Base-by-base conservation (phyloP, 192 early-diverging fungal species). In the Gaertneriomyces sp. region DNA sequence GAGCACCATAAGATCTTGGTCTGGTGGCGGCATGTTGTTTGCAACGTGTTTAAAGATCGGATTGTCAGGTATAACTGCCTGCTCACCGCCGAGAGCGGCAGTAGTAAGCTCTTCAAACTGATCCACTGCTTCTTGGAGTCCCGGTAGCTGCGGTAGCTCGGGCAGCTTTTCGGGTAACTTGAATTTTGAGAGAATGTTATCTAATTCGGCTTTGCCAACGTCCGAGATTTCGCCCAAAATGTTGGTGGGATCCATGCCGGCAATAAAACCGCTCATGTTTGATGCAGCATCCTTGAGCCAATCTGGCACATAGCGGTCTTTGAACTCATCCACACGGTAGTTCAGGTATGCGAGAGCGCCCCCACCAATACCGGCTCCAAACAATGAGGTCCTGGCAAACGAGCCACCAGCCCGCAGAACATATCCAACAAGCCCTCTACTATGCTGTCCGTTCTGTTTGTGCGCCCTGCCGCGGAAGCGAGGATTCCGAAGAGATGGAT, bases 1-100 rank as follows among this genome's bases (percentile, higher is more conserved):
- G 61, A 98, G 70, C 63, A 87, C 65, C 89, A 92, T 90, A 39
- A 93, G 83, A 62, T 91, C 85, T 45, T 90, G 81, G 56, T 91
- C 88, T n/a, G 88, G 87, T 8, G 77, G 78, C 11, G 77, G 70
- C 14, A 85, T 76, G 16, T 53, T 64, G 17, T 61, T 57, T 16
- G 71, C 65, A 19, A 79, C 81, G 7, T 70, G 53, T 8, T 74
- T 72, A 8, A 72, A 60, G 3, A 81, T 77, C 0, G 78, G 79
- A 25, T 77, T 77, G 5, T 77, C 75, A 0, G 17, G 63, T 33
- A 60, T 39, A 16, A 14, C 42, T 20, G 16, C 45, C 12, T 12
- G 70, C 56, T 45, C 82, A 69, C 61, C 64, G 7, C 38, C 70
- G 14, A 66, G 40, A 10, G 55, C 58, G 12, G 68, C 61, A n/a